Base-by-base conservation (phyloP, 202 grass and related monocot genomes). In the Carex arenaria region DNA sequence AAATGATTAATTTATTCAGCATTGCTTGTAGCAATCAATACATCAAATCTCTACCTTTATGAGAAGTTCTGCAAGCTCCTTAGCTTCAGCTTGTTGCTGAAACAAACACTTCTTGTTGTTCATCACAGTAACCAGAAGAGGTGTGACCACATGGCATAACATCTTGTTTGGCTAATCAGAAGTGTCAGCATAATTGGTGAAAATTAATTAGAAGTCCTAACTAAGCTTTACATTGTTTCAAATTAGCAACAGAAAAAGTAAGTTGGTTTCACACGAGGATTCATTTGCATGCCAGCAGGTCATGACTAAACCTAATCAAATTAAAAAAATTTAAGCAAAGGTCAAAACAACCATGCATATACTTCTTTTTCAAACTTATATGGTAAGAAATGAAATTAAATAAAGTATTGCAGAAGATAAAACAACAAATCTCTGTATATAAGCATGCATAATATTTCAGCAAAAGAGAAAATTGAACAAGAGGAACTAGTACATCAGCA, bases 51-150 rank as follows among this genome's bases (percentile, higher is more conserved):
- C 47, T 13, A 51, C 47, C 76, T 80, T 80, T 20, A 80, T 63
- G 55, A 80, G 77, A 80, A 80, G 55, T 61, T 80, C 77, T 42
- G 30, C 77, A 62, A 54, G 60, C 13, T 80, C 60, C 47, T 78
- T 53, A 31, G 73, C 20, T 53, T 78, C 73, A 53, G 43, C 30
- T 78, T 78, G 47, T 53, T 32, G 73, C 7, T 55, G 73, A 56
- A 78, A 55, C 20, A 28, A 28, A 78, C 73, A 78, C 2, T 78
- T 56, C 51, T 78, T 8, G 38, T 80, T 80, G 55, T 80, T 80
- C 34, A 80, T 57, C 54, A 61, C 77, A 61, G 57, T 40, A 61
- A 80, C 5, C 3, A 80, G 51, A 19, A 80, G 77, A 61, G 77
- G 77, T 7, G 77, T 61, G 17, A 80, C 32, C 23, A 80, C 77